These are phyloP conservation scores for Melaleuca quinquenervia DNA, from an alignment of 345 rosid genomes.

Conservation along the genomic window DNA sequence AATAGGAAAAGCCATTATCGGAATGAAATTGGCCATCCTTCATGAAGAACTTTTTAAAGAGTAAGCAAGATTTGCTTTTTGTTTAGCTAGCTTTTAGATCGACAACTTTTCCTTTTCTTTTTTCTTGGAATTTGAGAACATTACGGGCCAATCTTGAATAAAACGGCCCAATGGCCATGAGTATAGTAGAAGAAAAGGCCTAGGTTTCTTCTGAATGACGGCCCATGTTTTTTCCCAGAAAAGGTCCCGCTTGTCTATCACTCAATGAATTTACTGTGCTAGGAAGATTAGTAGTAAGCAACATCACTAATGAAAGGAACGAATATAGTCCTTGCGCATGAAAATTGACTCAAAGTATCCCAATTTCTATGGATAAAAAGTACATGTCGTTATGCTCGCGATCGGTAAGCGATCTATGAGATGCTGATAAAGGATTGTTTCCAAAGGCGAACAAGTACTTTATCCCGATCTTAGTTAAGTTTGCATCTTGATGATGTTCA, in stretches of 20 bases:
- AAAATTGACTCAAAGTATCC: neutral
- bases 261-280: neutral
- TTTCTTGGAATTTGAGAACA: neutral
- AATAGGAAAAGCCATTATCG: neutral
- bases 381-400: neutral
- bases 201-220: neutral
- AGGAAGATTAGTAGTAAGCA: neutral
- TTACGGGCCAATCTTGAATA: neutral
- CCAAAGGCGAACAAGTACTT: neutral
- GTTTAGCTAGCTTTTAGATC: neutral
- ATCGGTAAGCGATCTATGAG: neutral
- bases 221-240: neutral
- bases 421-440: neutral
- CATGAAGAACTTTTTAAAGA: neutral
- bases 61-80: neutral
- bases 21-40: neutral
- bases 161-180: neutral
- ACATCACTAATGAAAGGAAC: no score
- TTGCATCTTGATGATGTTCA: neutral
- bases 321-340: neutral
- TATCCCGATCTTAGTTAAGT: neutral
- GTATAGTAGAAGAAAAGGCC: neutral
- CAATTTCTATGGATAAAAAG: no score
- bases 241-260: neutral
- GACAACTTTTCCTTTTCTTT: neutral